phyloP scores from a whole-genome alignment of 192 early-diverging fungal species.

The Coemansia sp. region DNA sequence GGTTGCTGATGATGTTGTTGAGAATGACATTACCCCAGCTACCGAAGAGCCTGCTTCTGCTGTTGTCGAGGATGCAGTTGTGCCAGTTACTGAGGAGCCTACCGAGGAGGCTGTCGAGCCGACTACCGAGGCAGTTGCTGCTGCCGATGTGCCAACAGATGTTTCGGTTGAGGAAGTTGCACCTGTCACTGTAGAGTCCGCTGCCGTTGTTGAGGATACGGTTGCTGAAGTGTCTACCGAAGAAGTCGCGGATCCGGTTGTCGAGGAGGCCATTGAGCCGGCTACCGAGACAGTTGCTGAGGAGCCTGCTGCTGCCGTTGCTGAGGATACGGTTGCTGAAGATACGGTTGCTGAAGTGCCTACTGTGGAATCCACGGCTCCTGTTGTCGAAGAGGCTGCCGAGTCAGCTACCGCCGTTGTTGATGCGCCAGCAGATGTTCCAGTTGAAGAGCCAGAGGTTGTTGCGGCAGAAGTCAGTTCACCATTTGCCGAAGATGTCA shows the following conservation, averaged over 20 bases:
- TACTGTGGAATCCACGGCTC: background rate
- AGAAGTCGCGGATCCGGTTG: background rate
- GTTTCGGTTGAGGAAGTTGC: background rate
- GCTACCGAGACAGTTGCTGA: constrained; percentile 2
- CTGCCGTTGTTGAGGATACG: background rate
- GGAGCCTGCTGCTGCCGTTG: background rate
- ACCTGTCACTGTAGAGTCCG: background rate
- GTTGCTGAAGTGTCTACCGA: background rate
- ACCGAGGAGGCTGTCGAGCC: background rate
- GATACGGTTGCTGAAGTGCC: constrained; percentile 1
- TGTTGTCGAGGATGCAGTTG: background rate
- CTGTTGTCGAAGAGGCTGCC: background rate
- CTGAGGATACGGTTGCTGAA: background rate
- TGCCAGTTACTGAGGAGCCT: background rate
- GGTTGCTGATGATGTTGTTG: background rate
- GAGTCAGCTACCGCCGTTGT: background rate
- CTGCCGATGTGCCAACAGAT: background rate
- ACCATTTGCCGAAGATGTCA: background rate
- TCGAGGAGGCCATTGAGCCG: background rate
- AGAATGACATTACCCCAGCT: background rate
- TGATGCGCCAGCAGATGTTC: background rate
- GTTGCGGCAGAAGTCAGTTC: background rate
- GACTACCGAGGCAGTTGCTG: background rate
- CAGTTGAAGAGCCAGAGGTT: background rate
- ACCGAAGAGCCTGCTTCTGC: background rate